Evolutionary conservation across 768 basidiomycete species (phyloP).

Genomic region (Phanerochaete carnosa): DNA sequence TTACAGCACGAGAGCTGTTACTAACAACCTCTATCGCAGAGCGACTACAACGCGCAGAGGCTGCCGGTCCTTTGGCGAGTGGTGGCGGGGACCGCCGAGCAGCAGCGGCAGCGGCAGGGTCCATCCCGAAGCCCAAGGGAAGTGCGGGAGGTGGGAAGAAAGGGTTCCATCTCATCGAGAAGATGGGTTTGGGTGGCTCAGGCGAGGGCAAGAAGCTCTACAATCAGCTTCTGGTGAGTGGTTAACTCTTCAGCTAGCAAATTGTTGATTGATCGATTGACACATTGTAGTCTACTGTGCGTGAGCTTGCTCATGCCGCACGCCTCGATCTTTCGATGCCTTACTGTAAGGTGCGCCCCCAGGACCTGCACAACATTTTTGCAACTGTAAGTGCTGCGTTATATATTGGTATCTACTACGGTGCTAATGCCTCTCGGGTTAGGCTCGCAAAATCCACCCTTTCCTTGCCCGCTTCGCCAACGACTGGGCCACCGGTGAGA

Average conservation of each 20-base stretch:
- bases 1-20: too few relatives aligned
- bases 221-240: neutral
- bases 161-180: neutral
- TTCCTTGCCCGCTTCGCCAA: slow-evolving; percentile 11
- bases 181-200: neutral
- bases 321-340: neutral
- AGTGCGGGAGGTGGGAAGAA: neutral
- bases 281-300: neutral
- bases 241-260: neutral
- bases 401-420: neutral
- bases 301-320: neutral
- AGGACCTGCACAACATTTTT: neutral
- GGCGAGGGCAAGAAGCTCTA: neutral
- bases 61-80: too few relatives aligned
- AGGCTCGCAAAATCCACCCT: slow-evolving; percentile 10
- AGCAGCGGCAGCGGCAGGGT: neutral
- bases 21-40: too few relatives aligned
- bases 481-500: slow-evolving; percentile 19
- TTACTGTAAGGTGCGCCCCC: neutral
- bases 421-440: neutral
- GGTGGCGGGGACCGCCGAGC: too few relatives aligned
- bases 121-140: neutral
- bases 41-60: too few relatives aligned
- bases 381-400: neutral
- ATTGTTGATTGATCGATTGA: neutral